phyloP scores from a whole-genome alignment of 805 yeast genomes.

The Metschnikowia bowlesiae region DNA sequence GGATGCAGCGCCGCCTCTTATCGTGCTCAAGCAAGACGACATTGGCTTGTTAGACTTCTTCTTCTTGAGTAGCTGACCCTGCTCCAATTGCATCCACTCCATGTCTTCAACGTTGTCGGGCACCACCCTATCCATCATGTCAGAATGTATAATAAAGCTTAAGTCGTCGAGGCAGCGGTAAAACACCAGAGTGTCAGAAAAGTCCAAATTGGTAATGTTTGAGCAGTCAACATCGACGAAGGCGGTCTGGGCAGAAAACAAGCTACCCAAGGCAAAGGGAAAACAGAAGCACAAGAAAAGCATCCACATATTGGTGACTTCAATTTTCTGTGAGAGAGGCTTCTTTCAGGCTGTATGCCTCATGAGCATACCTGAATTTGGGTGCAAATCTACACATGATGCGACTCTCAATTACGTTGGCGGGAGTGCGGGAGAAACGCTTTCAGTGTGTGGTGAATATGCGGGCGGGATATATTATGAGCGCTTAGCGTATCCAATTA shows the following conservation, averaged over 20 bases:
- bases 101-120: not conserved
- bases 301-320: not conserved
- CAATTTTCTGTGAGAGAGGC: not conserved
- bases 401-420: not conserved
- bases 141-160: conserved; percentile 3
- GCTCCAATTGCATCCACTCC: conserved; percentile 10
- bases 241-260: not conserved
- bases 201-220: not conserved
- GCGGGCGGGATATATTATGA: too few relatives aligned
- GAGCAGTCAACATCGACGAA: not conserved
- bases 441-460: not conserved
- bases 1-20: conserved; percentile 6
- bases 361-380: not conserved
- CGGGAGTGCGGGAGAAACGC: too few relatives aligned
- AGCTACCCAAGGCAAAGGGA: not conserved
- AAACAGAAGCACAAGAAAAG: not conserved
- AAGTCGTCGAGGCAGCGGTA: conserved; percentile 2
- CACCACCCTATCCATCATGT: not conserved
- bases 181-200: not conserved
- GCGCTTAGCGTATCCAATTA: too few relatives aligned
- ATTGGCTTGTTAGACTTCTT: conserved; percentile 1
- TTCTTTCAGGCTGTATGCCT: not conserved
- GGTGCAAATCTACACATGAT: not conserved
- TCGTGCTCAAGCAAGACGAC: conserved; percentile 6
- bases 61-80: conserved; percentile 2